Evolutionary conservation across 2,329 filamentous ascomycete species (phyloP).

Genomic region (Talaromyces atroroseus): DNA sequence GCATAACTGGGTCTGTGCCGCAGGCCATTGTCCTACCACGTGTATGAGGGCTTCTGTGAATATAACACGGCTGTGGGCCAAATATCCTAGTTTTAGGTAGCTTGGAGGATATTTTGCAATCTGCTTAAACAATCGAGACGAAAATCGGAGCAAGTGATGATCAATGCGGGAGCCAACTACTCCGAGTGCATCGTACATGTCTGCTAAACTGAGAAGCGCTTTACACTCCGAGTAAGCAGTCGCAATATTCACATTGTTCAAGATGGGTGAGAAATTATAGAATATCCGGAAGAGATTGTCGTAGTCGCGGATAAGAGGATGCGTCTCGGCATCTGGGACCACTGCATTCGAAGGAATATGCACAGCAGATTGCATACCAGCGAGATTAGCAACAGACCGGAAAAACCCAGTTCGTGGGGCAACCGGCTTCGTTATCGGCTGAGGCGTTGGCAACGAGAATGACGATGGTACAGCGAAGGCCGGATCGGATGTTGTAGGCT

Average conservation of each 20-base stretch:
- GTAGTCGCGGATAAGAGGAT: constrained; percentile 82
- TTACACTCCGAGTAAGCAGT: constrained; percentile 94
- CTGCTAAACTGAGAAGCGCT: constrained; percentile 77
- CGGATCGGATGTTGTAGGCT: constrained; percentile 40
- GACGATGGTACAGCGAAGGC: constrained; percentile 50
- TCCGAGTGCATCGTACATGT: constrained; percentile 85
- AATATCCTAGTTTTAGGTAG: constrained; percentile 83
- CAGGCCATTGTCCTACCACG: constrained; percentile 90
- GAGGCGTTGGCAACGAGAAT: constrained; percentile 39
- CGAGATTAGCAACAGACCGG: constrained; percentile 78
- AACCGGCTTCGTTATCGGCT: constrained; percentile 59
- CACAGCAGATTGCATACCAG: constrained; percentile 49
- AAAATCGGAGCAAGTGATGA: constrained; percentile 89
- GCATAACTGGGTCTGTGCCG: constrained; percentile 70
- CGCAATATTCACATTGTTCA: constrained; percentile 84
- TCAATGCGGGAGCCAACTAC: constrained; percentile 87
- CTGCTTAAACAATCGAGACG: constrained; percentile 86
- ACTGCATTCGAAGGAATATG: constrained; percentile 46
- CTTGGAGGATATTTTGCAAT: constrained; percentile 93
- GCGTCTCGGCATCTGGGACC: constrained; percentile 52
- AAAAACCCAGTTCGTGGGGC: constrained; percentile 67
- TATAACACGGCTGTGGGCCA: constrained; percentile 76
- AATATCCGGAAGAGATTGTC: constrained; percentile 94
- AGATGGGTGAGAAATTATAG: constrained; percentile 80
- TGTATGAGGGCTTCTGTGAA: constrained; percentile 86